Evolutionary conservation across 352 stramenopile genomes (phyloP), one percentile per base, ranked within the genome.

Genomic region (Phytopythium mirpurense): DNA sequence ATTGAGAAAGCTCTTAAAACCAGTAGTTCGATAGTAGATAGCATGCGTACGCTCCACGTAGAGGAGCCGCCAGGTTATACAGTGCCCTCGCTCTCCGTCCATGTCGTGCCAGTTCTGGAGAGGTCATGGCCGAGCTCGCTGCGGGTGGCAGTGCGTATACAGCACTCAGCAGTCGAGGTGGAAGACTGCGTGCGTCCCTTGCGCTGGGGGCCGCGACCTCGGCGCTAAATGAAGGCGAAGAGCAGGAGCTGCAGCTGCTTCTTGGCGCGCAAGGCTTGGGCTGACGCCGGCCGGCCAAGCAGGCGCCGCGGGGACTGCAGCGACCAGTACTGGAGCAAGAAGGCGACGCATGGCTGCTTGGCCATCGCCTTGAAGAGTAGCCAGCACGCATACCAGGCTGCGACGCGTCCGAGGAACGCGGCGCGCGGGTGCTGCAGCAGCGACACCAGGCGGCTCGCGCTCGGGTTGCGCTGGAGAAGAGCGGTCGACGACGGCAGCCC

Each of bases 301-400:
- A 52, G n/a, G 29, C 31, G 46, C 31, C 27, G 51, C 18, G 51
- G 51, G 6, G 41, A 49, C 21, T 29, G 51, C 38, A 57, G 51
- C 26, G 37, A 31, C 24, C 38, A 47, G 51, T 57, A 57, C 51
- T 57, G 51, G 37, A 57, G 37, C 37, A 57, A 27, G n/a, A 36
- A 49, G n/a, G 27, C 38, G 37, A 57, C 11, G 38, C 37, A 57
- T 24, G 51, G 37, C 37, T 57, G 51, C 18, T 18, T 36, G 26
- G 29, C 51, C 51, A 43, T n/a, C 26, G 51, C 41, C 37, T 48
- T 38, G 37, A 49, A 19, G 12, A 57, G 31, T 40, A 54, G 35
- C 48, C 48, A 54, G 32, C 21, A 43, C 12, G n/a, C 21, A 23
- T 36, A 38, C 57, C 51, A 45, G 40, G 40, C 18, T 23, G 59